These are phyloP conservation scores for Dissophora ornata DNA, from an alignment of 192 early-diverging fungal genomes.

Conservation along the genomic window DNA sequence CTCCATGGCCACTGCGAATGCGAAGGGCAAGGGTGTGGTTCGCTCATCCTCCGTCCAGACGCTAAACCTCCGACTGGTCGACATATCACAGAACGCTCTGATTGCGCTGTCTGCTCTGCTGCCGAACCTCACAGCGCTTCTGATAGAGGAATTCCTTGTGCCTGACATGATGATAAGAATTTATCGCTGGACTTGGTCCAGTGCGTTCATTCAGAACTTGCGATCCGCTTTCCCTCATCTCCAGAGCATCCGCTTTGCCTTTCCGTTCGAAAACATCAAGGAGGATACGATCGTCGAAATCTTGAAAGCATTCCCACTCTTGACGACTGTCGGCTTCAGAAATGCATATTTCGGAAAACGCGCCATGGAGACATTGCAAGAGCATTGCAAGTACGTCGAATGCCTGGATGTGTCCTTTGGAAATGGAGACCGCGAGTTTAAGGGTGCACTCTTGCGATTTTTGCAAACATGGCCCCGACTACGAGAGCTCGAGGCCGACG, in stretches of 20 bases:
- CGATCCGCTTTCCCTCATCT: constrained; percentile 21
- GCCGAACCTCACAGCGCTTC: constrained; percentile 14
- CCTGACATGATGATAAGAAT: constrained; percentile 54
- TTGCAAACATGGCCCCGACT: constrained; percentile 19
- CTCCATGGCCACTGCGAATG: neutral
- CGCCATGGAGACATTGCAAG: constrained; percentile 33
- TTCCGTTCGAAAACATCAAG: constrained; percentile 39
- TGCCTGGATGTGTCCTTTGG: constrained; percentile 40
- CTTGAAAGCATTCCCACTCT: constrained; percentile 28
- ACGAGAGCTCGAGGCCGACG: constrained; percentile 38
- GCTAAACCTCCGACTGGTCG: constrained; percentile 34
- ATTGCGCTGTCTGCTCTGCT: constrained; percentile 16
- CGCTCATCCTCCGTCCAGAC: constrained; percentile 15
- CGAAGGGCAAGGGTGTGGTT: constrained; percentile 10
- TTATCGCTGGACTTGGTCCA: constrained; percentile 45
- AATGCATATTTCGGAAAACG: constrained; percentile 30
- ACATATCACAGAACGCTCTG: constrained; percentile 38
- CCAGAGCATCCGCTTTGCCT: constrained; percentile 17
- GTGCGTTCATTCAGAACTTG: constrained; percentile 27
- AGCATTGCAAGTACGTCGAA: constrained; percentile 28
- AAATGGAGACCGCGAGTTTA: constrained; percentile 15
- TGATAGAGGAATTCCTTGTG: constrained; percentile 46
- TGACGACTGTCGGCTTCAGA: constrained; percentile 41
- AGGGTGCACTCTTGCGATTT: constrained; percentile 24
- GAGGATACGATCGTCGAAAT: constrained; percentile 46